These are phyloP conservation scores for Fraxinus cuspidata DNA, from an alignment of 257 asterid genomes.

Conservation along the genomic window DNA sequence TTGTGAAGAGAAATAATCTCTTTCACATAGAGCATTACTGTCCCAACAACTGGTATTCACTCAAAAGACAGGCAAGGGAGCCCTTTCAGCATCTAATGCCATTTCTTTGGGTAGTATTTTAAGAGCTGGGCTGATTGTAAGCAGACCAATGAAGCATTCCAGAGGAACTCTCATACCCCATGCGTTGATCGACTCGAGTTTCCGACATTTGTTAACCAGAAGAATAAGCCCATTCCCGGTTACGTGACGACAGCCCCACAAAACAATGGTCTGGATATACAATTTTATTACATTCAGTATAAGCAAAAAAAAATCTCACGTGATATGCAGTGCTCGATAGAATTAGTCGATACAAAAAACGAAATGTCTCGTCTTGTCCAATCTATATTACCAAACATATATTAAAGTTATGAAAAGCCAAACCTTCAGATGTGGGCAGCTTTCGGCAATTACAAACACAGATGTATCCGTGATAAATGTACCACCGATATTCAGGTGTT, in stretches of 20 bases:
- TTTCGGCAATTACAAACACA: constrained; percentile 69
- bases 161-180: constrained; percentile 87
- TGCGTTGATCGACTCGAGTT: constrained; percentile 77
- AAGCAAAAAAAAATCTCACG: too few species aligned
- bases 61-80: constrained; percentile 51
- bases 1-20: not conserved
- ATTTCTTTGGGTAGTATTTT: constrained; percentile 67
- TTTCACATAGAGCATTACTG: not conserved
- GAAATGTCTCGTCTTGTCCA: not conserved
- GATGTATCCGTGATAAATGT: constrained; percentile 83
- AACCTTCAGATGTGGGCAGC: constrained; percentile 81
- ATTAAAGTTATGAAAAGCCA: not conserved
- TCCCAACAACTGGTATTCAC: not conserved
- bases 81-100: constrained; percentile 36
- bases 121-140: constrained; percentile 76
- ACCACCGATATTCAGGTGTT: constrained; percentile 86
- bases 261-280: constrained; percentile 51
- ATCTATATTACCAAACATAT: not conserved
- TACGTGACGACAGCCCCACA: constrained; percentile 96
- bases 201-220: constrained; percentile 75
- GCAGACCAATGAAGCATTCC: constrained; percentile 68
- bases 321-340: not conserved
- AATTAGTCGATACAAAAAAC: not conserved
- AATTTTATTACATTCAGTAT: too few species aligned
- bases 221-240: constrained; percentile 74